Evolutionary conservation across 495 filamentous ascomycete genomes (phyloP), one percentile per base, ranked within the genome.

Genomic region (Lasiosphaeria miniovina): DNA sequence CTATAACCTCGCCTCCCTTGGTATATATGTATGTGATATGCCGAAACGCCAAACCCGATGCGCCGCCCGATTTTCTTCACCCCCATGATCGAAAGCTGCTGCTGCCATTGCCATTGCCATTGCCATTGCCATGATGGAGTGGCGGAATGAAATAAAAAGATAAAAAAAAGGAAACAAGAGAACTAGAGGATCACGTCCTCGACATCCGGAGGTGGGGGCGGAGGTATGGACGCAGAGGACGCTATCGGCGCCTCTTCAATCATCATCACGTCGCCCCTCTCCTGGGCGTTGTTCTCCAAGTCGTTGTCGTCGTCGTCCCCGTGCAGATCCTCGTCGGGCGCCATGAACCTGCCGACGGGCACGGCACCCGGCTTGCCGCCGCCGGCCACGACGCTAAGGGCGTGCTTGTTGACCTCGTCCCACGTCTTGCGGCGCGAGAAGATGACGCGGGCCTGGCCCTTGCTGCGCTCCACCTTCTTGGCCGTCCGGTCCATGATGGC

Each of bases 391-490:
- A 55, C 31, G 11, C 31, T 43, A 36, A 43, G 6, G 41, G 52
- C 62, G 6, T 75, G 77, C 63, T 74, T 74, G 71, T 86, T 86
- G 70, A 86, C 65, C 54, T 85, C 80, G 31, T 87, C 83, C 85
- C 84, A 86, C 48, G 76, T 72, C 58, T 79, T 81, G 49, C 73
- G 75, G 67, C 84, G 66, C 35, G 75, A 69, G 54, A 83, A 77
- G n/a, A 91, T 80, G n/a, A 65, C 77, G 65, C 82, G 86, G 34
- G 79, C 83, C 55, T 80, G 80, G 15, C 66, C 78, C 62, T 84
- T 76, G 73, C 88, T 92, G 67, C 84, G 84, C 55, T 83, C 76
- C 49, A 89, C 76, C 69, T 93, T 95, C 55, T 76, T 79, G 68
- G 87, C 84, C 54, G 84, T 78, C 67, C 86, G 86, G 65, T 91